Evolutionary conservation across 2,329 filamentous ascomycete genomes (phyloP), one percentile per base, ranked within the genome.

Genomic region (Monosporascus cannonballus): DNA sequence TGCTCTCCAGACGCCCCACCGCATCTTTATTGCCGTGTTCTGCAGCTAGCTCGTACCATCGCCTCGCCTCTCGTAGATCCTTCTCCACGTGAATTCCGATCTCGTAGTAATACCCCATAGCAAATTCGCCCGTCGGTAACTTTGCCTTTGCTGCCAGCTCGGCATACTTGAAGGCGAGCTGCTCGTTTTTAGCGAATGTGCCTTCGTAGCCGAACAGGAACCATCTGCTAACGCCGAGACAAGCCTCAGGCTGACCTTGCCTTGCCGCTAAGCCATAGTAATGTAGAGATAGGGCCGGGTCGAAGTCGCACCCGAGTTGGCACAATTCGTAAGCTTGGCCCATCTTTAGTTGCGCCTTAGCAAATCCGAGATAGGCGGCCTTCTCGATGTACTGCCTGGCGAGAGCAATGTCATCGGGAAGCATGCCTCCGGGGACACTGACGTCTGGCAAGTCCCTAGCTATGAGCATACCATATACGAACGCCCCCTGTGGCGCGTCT

Each of bases 161-260:
- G 1, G 94, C 94, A 66, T 96, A 97, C 49, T 84, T 87, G 71
- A 89, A 99, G 6, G 94, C 93, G 48, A 97, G 75, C 67, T 93
- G 88, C 71, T 99, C 94, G 64, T 96, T 97, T 78, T 97, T 97
- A 55, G 89, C 83, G 66, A 99, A 96, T 6, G 95, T 79, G 22
- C 87, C 87, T 60, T 97, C 93, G 59, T 94, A 92, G 3, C 94
- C 94, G 64, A 96, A 97, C 27, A 99, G 78, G 67, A 97, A 99
- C 94, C 94, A 99, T 71, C 96, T 94, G 71, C 93, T 97, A 56
- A 99, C 91, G 27, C 93, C 91, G 72, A 99, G 88, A 55, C 96
- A 91, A 0, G 93, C 94, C 68, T 99, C 94, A 0, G 91, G 79
- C 63, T 97, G 91, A 18, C 92, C 93, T 72, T 97, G 94, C 59